Evolutionary conservation across 1,139 yeast species (phyloP).

Genomic region (Saccharomycopsis hybrid): DNA sequence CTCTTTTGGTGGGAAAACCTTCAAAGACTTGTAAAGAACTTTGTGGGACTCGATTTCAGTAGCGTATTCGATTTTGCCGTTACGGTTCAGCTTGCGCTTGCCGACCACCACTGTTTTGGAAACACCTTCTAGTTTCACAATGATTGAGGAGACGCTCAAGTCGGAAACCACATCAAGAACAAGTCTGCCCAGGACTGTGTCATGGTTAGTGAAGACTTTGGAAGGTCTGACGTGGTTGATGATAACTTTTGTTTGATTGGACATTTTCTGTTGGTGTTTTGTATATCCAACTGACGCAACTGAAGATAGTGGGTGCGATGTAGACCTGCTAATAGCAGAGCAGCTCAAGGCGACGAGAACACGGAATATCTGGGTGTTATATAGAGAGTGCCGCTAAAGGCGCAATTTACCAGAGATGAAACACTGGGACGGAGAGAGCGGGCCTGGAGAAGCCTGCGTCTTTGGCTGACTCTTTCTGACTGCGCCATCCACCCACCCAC

Average conservation of each 20-base stretch:
- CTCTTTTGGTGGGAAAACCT: conserved; percentile 16
- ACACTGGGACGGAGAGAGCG: too few relatives aligned
- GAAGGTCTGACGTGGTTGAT: conserved; percentile 7
- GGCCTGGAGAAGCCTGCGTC: too few relatives aligned
- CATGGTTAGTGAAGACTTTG: conserved; percentile 14
- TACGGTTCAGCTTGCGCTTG: neutral
- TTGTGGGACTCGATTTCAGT: conserved; percentile 11
- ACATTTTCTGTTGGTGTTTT: too few relatives aligned
- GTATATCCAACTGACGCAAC: too few relatives aligned
- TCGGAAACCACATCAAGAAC: conserved; percentile 4
- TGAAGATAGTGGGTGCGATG: too few relatives aligned
- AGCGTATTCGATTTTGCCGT: neutral
- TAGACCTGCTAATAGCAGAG: too few relatives aligned
- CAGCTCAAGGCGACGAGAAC: too few relatives aligned
- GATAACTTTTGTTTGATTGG: neutral
- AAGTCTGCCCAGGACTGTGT: conserved; percentile 10
- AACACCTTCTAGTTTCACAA: conserved; percentile 19
- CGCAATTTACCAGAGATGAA: too few relatives aligned
- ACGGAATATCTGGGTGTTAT: too few relatives aligned
- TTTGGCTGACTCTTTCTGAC: too few relatives aligned
- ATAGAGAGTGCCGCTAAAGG: too few relatives aligned
- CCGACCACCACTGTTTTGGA: conserved; percentile 3
- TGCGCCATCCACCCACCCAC: too few relatives aligned
- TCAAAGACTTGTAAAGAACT: conserved; percentile 6
- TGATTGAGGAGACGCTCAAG: conserved; percentile 1